A percentile compares a stretch with the other conserved stretches of the same genome.
phyloP scores from a whole-genome alignment of 1,139 yeast species.

The Waltiozyma solani region DNA sequence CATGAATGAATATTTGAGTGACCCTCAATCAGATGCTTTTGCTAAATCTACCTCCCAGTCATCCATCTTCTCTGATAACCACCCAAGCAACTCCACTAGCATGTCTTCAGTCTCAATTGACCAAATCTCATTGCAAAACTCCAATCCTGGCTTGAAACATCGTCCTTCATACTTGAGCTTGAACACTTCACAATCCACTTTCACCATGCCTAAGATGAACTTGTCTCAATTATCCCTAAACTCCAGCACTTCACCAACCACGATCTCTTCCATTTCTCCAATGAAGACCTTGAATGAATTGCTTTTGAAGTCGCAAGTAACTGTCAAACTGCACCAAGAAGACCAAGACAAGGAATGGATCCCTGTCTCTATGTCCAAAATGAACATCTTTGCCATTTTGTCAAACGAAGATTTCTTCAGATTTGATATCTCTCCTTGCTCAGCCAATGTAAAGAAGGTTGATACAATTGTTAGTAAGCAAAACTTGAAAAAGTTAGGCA shows the following conservation, averaged over 20 bases:
- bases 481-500: constrained; percentile 16
- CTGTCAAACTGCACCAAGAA: constrained; percentile 17
- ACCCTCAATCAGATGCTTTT: neutral
- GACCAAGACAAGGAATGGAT: constrained; percentile 18
- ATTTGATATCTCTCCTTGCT: constrained; percentile 3
- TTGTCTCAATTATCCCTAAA: neutral
- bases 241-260: neutral
- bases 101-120: constrained; percentile 11
- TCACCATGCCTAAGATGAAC: neutral
- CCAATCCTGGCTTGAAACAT: neutral
- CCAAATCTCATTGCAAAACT: constrained; percentile 3
- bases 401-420: constrained; percentile 15
- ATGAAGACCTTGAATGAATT: constrained; percentile 8
- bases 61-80: constrained; percentile 8
- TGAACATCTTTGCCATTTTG: constrained; percentile 14
- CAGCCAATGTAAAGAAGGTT: constrained; percentile 1
- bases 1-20: constrained; percentile 5
- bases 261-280: constrained; percentile 2
- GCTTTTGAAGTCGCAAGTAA: constrained; percentile 13
- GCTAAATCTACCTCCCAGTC: too few species aligned
- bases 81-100: constrained; percentile 13
- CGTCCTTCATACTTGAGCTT: neutral
- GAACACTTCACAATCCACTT: neutral
- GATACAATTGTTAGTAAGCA: constrained; percentile 12
- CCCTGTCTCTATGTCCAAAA: constrained; percentile 16